Evolutionary conservation across 1,139 yeast species (phyloP), one percentile per base, ranked within the genome.

Genomic region (Debaryomyces subglobosus): DNA sequence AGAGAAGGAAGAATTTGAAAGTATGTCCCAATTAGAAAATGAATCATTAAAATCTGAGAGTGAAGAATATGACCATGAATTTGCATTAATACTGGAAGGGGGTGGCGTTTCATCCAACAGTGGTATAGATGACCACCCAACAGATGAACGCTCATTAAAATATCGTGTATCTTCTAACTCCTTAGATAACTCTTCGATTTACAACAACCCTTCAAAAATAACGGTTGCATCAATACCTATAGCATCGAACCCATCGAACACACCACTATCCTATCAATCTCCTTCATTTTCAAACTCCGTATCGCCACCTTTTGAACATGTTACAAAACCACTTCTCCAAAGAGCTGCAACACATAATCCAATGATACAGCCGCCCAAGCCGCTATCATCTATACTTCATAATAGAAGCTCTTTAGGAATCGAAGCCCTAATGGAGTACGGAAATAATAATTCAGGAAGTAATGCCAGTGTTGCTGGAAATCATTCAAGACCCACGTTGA

Each of bases 1-100:
- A 60, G 75, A 75, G 21, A 74, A 71, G 47, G 46, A 62, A 24
- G 84, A 79, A 32, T 79, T 73, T 55, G 80, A 73, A 43, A 16
- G 20, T n/a, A 24, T 30, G 2, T n/a, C 37, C 5, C 38, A 29
- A 8, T 29, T 38, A 6, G 43, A 40, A 15, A 39, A 21, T 23
- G 25, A 23, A n/a, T 18, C 23, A 8, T 30, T 30, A 13, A 18
- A 27, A 15, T 30, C 36, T 30, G 44, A 39, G 13, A 39, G 16
- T 18, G 43, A 29, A 24, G 40, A 39, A 5, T 34, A 35, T 23
- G 44, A 36, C 12, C 35, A 21, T 12, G 48, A 45, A 9, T 25
- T 29, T n/a, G 41, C 38, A 12, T 18, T 34, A 16, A 12, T n/a
- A 6, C 48, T 29, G 44, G 43, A 45, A 6, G 44, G 33, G 5